Conservation (phyloP, 441 rosid genomes). For the Pelargonium citronellum region DNA sequence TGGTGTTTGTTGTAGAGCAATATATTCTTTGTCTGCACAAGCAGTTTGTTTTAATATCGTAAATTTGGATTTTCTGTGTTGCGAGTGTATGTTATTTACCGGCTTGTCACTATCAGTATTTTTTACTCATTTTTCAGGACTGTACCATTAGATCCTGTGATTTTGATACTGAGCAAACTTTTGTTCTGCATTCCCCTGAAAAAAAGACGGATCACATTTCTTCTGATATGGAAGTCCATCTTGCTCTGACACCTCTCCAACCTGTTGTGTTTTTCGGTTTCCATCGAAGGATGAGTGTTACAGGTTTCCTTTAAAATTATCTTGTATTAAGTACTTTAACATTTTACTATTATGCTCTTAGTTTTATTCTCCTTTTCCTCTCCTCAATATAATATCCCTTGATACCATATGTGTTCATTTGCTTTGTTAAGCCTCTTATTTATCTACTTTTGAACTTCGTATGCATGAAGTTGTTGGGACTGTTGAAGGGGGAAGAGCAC, state of each 20-base stretch:
- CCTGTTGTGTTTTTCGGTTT: constrained; percentile 98
- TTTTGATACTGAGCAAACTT: constrained; percentile 90
- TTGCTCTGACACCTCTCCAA: constrained; percentile 93
- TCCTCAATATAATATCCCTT: not conserved
- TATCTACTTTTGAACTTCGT: constrained; percentile 22
- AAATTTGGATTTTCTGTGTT: not conserved
- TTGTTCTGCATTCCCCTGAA: constrained; percentile 94
- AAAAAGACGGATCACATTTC: constrained; percentile 77
- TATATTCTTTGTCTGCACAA: not conserved
- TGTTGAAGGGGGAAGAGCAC: constrained; percentile 92
- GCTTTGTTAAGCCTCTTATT: constrained; percentile 10
- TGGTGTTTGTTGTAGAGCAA: not conserved
- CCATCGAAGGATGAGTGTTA: constrained; percentile 89
- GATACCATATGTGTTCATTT: not conserved
- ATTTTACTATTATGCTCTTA: not conserved
- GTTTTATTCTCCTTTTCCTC: not conserved
- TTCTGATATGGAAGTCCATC: constrained; percentile 77
- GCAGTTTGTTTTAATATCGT: not conserved
- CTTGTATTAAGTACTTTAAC: not conserved
- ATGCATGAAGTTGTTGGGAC: constrained; percentile 86
- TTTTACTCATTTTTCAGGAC: constrained; percentile 45
- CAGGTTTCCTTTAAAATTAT: constrained; percentile 45
- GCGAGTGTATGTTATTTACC: not conserved
- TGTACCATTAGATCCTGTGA: constrained; percentile 96
- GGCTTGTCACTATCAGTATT: not conserved